Evolutionary conservation across 768 basidiomycete species (phyloP), one percentile per base, ranked within the genome.

Genomic region (Phanerochaete carnosa): DNA sequence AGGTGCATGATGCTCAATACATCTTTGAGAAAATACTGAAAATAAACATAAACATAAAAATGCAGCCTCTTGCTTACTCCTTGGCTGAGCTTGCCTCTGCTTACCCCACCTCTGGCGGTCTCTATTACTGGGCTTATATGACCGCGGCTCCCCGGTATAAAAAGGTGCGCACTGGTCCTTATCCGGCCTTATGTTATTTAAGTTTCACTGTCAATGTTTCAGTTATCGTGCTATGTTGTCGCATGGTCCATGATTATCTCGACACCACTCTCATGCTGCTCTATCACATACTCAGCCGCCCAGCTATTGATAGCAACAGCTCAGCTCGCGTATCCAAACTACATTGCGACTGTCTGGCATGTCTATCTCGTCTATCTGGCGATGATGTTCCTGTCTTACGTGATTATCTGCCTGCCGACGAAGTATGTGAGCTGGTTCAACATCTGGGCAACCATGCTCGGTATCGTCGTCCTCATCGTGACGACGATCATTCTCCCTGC

Each of bases 81-180:
- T 33, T 65, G 30, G 64, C 64, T 9, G 64, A 65, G 49, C 35
- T 65, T 15, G 37, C 64, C 25, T 62, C 60, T 1, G 64, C 64
- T 15, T 65, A 65, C 39, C 64, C 64, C 16, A 65, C 64, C 7
- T 65, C 64, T 12, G 64, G 64, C 23, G 64, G 64, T 11, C 55
- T 65, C 22, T 65, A 65, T 58, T 62, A 65, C 50, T 65, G 64
- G 64, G 64, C 64, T 28, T 65, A 59, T 45, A 65, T 65, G 64
- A 65, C 64, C 12, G 61, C 64, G 9, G 16, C 64, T 5, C 61
- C 64, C 6, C 57, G 51, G 25, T 65, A 60, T 35, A 65, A 65
- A 52, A 58, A 59, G 55, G 60, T 49, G 26, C 23, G 57, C 26
- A 3, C 11, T 47, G 57, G 33, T 56, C n/a, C n/a, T n/a, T n/a